Percentiles rank a stretch among this genome's conserved stretches.
phyloP scores from a whole-genome alignment of 345 rosid species.

The Linum trigynum region DNA sequence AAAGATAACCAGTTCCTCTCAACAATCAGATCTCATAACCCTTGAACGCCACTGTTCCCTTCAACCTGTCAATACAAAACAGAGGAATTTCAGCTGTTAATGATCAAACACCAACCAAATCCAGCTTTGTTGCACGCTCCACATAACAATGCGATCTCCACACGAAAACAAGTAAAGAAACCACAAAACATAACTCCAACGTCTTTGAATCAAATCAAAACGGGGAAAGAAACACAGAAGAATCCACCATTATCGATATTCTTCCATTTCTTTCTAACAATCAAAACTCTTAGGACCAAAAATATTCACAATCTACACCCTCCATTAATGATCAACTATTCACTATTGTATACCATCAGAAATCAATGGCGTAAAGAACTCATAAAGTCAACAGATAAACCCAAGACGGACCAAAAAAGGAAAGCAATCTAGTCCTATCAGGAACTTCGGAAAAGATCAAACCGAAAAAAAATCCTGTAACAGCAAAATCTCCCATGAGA shows the following conservation, averaged over 20 bases:
- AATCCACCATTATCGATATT: background rate
- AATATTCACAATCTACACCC: background rate
- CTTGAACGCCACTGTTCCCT: constrained; percentile 7
- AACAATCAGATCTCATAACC: constrained; percentile 11
- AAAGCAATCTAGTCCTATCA: background rate
- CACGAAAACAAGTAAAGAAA: constrained; percentile 10
- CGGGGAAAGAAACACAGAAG: background rate
- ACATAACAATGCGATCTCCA: background rate
- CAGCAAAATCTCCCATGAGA: background rate
- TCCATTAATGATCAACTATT: background rate
- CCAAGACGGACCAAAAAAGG: background rate
- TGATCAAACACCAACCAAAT: background rate
- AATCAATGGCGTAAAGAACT: too few relatives aligned
- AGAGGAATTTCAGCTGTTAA: constrained; percentile 6
- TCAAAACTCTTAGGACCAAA: background rate
- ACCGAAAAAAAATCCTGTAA: background rate
- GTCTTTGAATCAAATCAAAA: background rate
- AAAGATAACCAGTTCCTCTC: constrained; percentile 28
- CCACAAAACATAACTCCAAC: background rate
- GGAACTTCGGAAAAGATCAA: background rate
- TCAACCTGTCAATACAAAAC: constrained; percentile 16
- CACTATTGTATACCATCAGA: too few relatives aligned
- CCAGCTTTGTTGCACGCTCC: background rate
- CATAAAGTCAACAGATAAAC: background rate
- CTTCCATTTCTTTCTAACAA: background rate